Evolutionary conservation across 1,284 basidiomycete genomes (phyloP), one percentile per base, ranked within the genome.

Genomic region (Hemileia vastatrix): DNA sequence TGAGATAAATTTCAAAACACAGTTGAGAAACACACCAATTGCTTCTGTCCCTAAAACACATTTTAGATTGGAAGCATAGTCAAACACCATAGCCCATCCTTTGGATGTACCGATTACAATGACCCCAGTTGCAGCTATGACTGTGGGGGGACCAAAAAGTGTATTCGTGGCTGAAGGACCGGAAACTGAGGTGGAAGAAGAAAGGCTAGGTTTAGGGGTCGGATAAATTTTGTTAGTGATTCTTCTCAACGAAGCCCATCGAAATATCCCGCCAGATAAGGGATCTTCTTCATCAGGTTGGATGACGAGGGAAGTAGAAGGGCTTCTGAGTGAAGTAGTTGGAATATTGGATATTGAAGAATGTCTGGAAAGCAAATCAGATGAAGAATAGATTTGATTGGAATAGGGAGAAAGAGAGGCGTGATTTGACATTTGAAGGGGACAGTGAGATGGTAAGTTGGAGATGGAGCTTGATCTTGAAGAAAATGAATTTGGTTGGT

Each of bases 71-170:
- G 97, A 93, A 67, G 85, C 85, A 76, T 95, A 96, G 73, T 92
- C 89, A 76, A 92, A 94, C 0, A 96, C 87, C 52, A 86, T 80
- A 33, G 87, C 81, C 71, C 81, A 84, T 4, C 93, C 95, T 21
- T 79, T 78, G 50, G 86, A 83, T 0, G 87, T 92, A 3, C 95
- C 95, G 3, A 97, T 80, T 65, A 90, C 96, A 36, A 99, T 83
- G 65, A 95, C 78, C 0, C 92, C 93, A 68, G 89, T 89, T 8
- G 88, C 87, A 6, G 87, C 85, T 61, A 97, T 77, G 9, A 88
- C 87, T 0, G 86, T 90, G 0, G 93, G 90, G 0, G 77, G 78
- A 0, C 88, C 87, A 21, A 54, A 47, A n/a, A 54, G 13, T 1
- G 52, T 48, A 19, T 61, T 61, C 13, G 57, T 43, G 15, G 58